These are phyloP conservation scores for Hyaloscypha bicolor DNA, from an alignment of 495 filamentous ascomycete species.

Conservation along the genomic window DNA sequence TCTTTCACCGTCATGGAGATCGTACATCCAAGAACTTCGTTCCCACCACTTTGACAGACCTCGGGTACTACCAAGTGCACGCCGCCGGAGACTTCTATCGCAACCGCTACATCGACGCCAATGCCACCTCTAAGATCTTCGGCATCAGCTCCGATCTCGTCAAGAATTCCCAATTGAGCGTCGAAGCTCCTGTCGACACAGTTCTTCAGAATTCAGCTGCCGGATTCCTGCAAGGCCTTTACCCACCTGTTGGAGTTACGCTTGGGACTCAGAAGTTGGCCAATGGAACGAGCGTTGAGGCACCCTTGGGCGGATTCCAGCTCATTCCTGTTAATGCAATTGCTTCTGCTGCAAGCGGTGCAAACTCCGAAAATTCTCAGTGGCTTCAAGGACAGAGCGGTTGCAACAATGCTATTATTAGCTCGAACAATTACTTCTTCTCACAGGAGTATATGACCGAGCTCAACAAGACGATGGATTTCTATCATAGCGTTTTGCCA, in stretches of 20 bases:
- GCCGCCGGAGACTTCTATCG: slow-evolving; percentile 64
- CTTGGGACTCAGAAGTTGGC: slow-evolving; percentile 53
- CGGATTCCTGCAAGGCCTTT: slow-evolving; percentile 81
- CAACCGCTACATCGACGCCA: slow-evolving; percentile 56
- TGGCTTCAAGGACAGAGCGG: slow-evolving; percentile 31
- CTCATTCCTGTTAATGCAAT: slow-evolving; percentile 71
- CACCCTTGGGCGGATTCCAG: slow-evolving; percentile 74
- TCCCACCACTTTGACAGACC: slow-evolving; percentile 60
- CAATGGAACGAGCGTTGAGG: slow-evolving; percentile 57
- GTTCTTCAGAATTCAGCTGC: slow-evolving; percentile 71
- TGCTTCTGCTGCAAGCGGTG: slow-evolving; percentile 42
- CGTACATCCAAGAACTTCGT: slow-evolving; percentile 61
- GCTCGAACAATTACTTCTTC: slow-evolving; percentile 63
- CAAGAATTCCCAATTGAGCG: slow-evolving; percentile 59
- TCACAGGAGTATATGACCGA: slow-evolving; percentile 34
- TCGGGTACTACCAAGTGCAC: slow-evolving; percentile 66
- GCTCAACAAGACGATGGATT: slow-evolving; percentile 21
- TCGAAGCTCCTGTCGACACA: slow-evolving; percentile 40
- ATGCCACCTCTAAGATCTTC: slow-evolving; percentile 52
- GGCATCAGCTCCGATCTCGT: slow-evolving; percentile 60
- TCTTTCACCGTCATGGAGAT: slow-evolving; percentile 76
- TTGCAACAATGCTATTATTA: slow-evolving; percentile 57
- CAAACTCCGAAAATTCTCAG: slow-evolving; percentile 42
- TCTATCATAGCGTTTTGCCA: slow-evolving; percentile 35
- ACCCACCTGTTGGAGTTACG: slow-evolving; percentile 65